Conservation (phyloP, 2,329 filamentous ascomycete genomes). For the Endothia cerciana region DNA sequence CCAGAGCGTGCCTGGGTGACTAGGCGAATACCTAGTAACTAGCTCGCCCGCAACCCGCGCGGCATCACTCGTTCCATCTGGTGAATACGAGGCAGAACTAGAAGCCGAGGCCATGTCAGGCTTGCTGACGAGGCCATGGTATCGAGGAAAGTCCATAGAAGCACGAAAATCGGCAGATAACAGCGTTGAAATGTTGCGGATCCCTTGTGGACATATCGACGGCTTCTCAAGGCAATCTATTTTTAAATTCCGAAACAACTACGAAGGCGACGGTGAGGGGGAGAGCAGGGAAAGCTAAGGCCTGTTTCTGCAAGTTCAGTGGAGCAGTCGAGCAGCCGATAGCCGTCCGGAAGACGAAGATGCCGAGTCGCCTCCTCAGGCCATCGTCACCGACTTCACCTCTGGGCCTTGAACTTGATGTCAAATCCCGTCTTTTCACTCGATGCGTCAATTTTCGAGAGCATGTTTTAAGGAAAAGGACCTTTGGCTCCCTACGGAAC, state of each 20-base stretch:
- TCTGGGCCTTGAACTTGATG: neutral
- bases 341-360: neutral
- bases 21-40: neutral
- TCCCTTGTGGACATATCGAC: neutral
- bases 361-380: neutral
- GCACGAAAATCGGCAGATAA: neutral
- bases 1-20: neutral
- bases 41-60: neutral
- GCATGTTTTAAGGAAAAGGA: neutral
- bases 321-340: neutral
- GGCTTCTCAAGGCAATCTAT: neutral
- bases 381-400: neutral
- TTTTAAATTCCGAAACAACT: neutral
- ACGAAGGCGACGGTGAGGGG: neutral
- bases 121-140: neutral
- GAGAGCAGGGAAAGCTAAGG: neutral
- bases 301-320: neutral
- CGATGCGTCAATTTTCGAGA: neutral
- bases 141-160: neutral
- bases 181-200: neutral
- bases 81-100: neutral
- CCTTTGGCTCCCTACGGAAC: neutral
- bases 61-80: neutral
- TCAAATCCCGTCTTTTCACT: neutral
- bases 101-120: too few relatives aligned